Percentiles rank a stretch among this genome's conserved stretches.
Conservation (phyloP, 768 basidiomycete species). For the Kwoniella sp. region DNA sequence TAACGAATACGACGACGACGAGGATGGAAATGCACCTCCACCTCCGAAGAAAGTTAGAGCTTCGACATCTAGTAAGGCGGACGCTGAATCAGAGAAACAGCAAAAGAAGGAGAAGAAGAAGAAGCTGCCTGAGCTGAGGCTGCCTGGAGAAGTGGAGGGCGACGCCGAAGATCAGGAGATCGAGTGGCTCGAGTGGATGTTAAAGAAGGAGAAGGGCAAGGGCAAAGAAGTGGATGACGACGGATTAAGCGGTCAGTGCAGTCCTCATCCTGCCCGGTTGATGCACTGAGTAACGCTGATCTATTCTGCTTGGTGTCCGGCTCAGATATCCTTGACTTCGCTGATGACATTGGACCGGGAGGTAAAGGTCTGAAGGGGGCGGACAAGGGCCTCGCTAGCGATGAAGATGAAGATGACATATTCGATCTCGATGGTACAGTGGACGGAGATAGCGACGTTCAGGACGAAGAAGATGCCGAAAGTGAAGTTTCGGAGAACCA, state of each 20-base stretch:
- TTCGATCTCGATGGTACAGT: slow-evolving; percentile 25
- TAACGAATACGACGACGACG: slow-evolving; percentile 8
- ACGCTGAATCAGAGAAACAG: neutral
- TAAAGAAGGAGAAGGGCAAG: slow-evolving; percentile 61
- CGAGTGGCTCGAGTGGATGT: slow-evolving; percentile 74
- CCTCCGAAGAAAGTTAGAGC: slow-evolving; percentile 7
- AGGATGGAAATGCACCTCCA: slow-evolving; percentile 6
- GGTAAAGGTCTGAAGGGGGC: slow-evolving; percentile 30
- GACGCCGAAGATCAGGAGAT: slow-evolving; percentile 82
- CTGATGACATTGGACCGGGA: slow-evolving; percentile 49
- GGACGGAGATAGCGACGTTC: slow-evolving; percentile 35
- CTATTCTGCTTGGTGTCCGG: no score
- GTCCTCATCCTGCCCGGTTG: neutral
- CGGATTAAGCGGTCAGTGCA: slow-evolving; percentile 73
- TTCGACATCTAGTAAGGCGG: neutral
- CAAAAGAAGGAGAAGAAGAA: slow-evolving; percentile 34
- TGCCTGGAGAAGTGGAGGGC: slow-evolving; percentile 23
- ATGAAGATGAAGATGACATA: slow-evolving; percentile 51
- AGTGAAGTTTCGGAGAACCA: slow-evolving; percentile 53
- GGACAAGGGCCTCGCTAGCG: slow-evolving; percentile 33
- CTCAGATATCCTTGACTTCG: slow-evolving; percentile 47
- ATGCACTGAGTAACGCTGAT: slow-evolving; percentile 59
- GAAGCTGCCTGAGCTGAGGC: slow-evolving; percentile 35
- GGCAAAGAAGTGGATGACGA: slow-evolving; percentile 63
- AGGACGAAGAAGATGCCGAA: slow-evolving; percentile 20